A percentile compares a stretch with the other conserved stretches of the same genome.
These are phyloP conservation scores for Tothia fuscella DNA, from an alignment of 2,329 filamentous ascomycete species.

Conservation along the genomic window DNA sequence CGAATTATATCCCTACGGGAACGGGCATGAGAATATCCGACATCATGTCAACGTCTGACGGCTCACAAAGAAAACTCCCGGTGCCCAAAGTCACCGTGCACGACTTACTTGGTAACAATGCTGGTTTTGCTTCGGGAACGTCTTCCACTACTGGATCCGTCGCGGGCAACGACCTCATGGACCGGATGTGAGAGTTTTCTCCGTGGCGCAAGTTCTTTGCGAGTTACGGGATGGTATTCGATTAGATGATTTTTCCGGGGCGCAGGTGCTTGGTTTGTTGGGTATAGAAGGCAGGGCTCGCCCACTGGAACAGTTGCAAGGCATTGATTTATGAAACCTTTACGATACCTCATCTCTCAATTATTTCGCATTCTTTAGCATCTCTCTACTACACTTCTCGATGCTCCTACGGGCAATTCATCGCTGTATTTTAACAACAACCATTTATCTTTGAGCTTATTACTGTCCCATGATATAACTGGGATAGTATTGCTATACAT, in stretches of 20 bases:
- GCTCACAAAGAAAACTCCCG: slow-evolving; percentile 78
- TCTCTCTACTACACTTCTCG: slow-evolving; percentile 3
- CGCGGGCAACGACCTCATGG: slow-evolving; percentile 42
- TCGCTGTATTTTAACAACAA: not conserved
- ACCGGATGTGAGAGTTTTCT: slow-evolving; percentile 27
- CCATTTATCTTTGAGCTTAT: not conserved
- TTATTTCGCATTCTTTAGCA: slow-evolving; percentile 3
- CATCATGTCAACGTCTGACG: slow-evolving; percentile 82
- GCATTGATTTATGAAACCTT: not conserved
- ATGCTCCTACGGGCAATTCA: not conserved
- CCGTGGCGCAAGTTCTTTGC: too few species aligned
- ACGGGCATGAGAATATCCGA: slow-evolving; percentile 75
- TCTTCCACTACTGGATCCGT: slow-evolving; percentile 70
- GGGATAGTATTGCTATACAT: too few species aligned
- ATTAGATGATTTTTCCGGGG: too few species aligned
- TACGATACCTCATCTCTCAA: slow-evolving; percentile 5
- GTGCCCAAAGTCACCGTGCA: slow-evolving; percentile 81
- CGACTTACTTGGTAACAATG: slow-evolving; percentile 59
- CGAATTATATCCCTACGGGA: slow-evolving; percentile 42
- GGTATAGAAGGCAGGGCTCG: slow-evolving; percentile 1
- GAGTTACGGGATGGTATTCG: too few species aligned
- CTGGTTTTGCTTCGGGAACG: slow-evolving; percentile 59
- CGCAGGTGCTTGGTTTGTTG: too few species aligned
- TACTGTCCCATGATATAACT: too few species aligned
- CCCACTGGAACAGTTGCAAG: slow-evolving; percentile 1